phyloP scores from a whole-genome alignment of 179 eudicot species.

The Vitellaria paradoxa region DNA sequence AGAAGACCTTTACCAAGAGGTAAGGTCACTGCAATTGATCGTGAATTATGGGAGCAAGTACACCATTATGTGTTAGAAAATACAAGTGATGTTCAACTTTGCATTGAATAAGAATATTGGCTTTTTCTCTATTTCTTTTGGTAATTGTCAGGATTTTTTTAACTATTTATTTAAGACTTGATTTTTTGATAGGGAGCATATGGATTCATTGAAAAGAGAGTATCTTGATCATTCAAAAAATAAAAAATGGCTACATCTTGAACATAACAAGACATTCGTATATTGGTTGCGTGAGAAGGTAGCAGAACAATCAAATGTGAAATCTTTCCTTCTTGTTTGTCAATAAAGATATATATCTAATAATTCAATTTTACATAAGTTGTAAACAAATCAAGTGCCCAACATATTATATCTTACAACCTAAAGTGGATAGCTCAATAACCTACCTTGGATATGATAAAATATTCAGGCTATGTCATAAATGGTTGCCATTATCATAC shows the following conservation, averaged over 20 bases:
- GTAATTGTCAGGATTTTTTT: no score
- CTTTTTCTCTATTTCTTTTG: no score
- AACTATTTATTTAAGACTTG: no score
- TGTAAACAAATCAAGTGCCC: no score
- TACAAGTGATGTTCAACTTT: background rate
- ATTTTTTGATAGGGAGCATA: background rate
- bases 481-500: background rate
- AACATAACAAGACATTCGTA: background rate
- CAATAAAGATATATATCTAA: no score
- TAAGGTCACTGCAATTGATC: background rate
- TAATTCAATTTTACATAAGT: no score
- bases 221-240: background rate
- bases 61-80: background rate
- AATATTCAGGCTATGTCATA: background rate
- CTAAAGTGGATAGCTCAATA: background rate
- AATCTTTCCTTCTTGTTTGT: no score
- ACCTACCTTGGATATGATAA: background rate
- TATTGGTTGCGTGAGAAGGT: background rate
- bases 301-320: background rate
- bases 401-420: background rate
- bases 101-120: no score
- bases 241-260: background rate
- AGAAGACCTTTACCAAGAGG: background rate
- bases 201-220: background rate
- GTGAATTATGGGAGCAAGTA: background rate